phyloP scores from a whole-genome alignment of 805 yeast genomes.

The Metschnikowia henanensis region DNA sequence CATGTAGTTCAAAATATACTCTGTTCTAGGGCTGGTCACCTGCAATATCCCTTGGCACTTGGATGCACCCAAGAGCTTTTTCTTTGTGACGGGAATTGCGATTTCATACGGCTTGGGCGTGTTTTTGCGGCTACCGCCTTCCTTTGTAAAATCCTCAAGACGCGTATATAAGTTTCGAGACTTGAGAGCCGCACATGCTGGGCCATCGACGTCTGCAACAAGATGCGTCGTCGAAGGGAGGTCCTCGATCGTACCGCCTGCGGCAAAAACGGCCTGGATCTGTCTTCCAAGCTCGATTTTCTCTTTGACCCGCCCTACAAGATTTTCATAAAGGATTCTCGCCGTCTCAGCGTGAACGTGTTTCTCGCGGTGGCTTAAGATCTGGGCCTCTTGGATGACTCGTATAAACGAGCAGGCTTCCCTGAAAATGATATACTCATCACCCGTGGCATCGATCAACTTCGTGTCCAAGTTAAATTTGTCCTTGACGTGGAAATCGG shows the following conservation, averaged over 20 bases:
- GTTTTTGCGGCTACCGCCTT: neutral
- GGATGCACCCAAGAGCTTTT: slow-evolving; percentile 28
- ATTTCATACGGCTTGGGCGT: slow-evolving; percentile 25
- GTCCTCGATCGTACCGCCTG: neutral
- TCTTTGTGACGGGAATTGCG: slow-evolving; percentile 30
- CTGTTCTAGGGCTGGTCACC: slow-evolving; percentile 31
- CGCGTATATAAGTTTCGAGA: slow-evolving; percentile 19
- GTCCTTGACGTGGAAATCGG: slow-evolving; percentile 30
- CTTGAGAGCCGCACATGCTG: slow-evolving; percentile 8
- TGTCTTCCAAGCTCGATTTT: slow-evolving; percentile 28
- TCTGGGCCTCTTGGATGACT: slow-evolving; percentile 24
- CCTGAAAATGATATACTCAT: slow-evolving; percentile 40
- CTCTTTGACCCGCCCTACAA: slow-evolving; percentile 30
- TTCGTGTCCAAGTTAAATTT: slow-evolving; percentile 34
- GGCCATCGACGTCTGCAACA: neutral
- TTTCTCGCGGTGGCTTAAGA: slow-evolving; percentile 18
- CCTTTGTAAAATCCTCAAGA: slow-evolving; percentile 4
- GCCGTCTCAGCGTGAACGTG: slow-evolving; percentile 11
- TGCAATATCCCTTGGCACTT: slow-evolving; percentile 35
- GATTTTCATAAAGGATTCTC: slow-evolving; percentile 18
- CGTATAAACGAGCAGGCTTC: slow-evolving; percentile 27
- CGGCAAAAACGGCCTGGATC: slow-evolving; percentile 11
- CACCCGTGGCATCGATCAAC: slow-evolving; percentile 34
- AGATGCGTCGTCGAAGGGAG: neutral
- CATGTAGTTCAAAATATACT: slow-evolving; percentile 27